A percentile compares a stretch with the other conserved stretches of the same genome.
These are phyloP conservation scores for Metschnikowia dekortorum DNA, from an alignment of 805 yeast genomes.

Conservation along the genomic window DNA sequence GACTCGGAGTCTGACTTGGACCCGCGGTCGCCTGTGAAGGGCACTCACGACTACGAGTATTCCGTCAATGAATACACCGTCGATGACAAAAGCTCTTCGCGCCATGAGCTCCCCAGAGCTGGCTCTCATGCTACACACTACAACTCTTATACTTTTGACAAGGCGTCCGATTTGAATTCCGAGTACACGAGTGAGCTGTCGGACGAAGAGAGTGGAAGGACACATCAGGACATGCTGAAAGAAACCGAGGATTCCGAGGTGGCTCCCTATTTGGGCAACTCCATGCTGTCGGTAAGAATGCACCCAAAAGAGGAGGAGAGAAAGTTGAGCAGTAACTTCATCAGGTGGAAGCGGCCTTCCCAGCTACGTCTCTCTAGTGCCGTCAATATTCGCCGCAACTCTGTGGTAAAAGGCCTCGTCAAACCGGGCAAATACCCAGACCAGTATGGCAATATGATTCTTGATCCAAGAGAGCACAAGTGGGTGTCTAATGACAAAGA, in stretches of 20 bases:
- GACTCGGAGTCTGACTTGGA: constrained; percentile 4
- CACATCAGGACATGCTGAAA: not conserved
- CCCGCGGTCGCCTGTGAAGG: constrained; percentile 6
- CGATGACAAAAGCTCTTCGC: not conserved
- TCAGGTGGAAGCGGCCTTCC: constrained; percentile 37
- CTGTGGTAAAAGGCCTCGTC: constrained; percentile 27
- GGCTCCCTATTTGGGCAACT: constrained; percentile 8
- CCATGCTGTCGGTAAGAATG: constrained; percentile 13
- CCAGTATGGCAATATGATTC: constrained; percentile 32
- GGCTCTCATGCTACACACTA: not conserved
- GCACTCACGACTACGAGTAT: constrained; percentile 32
- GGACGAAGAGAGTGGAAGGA: not conserved
- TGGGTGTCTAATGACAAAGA: constrained; percentile 29
- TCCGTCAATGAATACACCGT: constrained; percentile 21
- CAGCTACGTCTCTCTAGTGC: constrained; percentile 25
- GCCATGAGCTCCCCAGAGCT: not conserved
- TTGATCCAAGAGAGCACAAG: constrained; percentile 26
- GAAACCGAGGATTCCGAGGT: not conserved
- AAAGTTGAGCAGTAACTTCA: constrained; percentile 10
- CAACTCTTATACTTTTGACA: constrained; percentile 32
- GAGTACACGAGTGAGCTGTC: constrained; percentile 3
- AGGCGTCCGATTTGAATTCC: constrained; percentile 14
- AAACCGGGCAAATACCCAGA: constrained; percentile 34
- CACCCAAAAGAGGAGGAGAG: not conserved
- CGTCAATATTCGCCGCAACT: constrained; percentile 1